phyloP scores from a whole-genome alignment of 2,329 filamentous ascomycete species.

The Dothiorella sarmentorum region DNA sequence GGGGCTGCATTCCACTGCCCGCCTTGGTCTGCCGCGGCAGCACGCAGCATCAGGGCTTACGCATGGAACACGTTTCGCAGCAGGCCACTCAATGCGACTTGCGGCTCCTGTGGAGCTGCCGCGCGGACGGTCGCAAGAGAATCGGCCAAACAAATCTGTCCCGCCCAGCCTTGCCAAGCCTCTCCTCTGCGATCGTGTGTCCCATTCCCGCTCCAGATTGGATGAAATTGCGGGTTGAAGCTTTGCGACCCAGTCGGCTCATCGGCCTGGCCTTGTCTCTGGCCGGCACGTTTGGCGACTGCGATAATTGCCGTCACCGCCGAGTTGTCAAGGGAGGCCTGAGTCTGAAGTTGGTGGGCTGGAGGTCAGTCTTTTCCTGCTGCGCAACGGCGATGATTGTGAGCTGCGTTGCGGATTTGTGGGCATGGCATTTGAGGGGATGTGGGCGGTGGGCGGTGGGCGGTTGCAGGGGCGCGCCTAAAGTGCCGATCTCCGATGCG shows the following conservation, averaged over 20 bases:
- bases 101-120: slow-evolving; percentile 12
- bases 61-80: not conserved
- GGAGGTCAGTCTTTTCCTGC: not conserved
- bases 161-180: not conserved
- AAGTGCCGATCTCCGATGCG: not conserved
- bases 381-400: not conserved
- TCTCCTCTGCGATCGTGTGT: not conserved
- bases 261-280: not conserved
- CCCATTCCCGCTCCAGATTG: not conserved
- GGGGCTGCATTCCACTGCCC: not conserved
- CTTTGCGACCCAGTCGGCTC: not conserved
- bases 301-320: too few species aligned
- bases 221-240: not conserved
- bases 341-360: not conserved
- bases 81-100: not conserved
- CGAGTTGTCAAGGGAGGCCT: not conserved
- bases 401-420: slow-evolving; percentile 1
- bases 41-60: not conserved
- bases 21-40: not conserved
- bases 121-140: slow-evolving; percentile 2
- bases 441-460: not conserved
- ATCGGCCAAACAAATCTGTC: not conserved
- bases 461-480: not conserved
- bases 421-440: not conserved
- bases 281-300: too few species aligned